Conservation (phyloP, 2,329 filamentous ascomycete species). For the Alternaria triticina region DNA sequence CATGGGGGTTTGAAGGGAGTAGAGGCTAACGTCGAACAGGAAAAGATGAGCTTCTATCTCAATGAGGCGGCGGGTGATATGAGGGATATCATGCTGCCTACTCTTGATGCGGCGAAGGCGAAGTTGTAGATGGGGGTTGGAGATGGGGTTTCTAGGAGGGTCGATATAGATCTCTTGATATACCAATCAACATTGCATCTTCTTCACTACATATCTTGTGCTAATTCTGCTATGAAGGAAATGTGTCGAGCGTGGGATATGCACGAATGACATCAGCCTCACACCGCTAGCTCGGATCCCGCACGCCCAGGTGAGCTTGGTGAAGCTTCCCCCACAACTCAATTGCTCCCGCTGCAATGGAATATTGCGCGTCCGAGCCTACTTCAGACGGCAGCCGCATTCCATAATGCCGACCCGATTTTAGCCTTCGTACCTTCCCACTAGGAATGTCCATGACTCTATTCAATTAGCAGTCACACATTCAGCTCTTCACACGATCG, state of each 20-base stretch:
- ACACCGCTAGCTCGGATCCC: not conserved
- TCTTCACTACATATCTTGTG: not conserved
- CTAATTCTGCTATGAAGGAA: no score
- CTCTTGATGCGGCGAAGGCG: constrained; percentile 79
- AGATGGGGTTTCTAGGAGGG: not conserved
- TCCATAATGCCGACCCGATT: not conserved
- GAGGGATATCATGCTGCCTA: constrained; percentile 82
- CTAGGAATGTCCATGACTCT: constrained; percentile 3
- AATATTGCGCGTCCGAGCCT: not conserved
- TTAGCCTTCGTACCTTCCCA: not conserved
- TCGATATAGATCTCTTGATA: not conserved
- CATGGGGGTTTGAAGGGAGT: no score
- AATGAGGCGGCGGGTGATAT: constrained; percentile 93
- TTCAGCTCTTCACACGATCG: not conserved
- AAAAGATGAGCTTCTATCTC: constrained; percentile 94
- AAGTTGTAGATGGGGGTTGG: constrained; percentile 70
- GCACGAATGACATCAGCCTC: not conserved
- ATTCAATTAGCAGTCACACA: not conserved
- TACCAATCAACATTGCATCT: not conserved
- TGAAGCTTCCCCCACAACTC: constrained; percentile 11
- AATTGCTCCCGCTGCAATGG: not conserved
- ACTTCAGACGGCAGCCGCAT: not conserved
- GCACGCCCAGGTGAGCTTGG: constrained; percentile 8
- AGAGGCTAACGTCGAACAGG: no score
- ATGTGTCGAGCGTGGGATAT: not conserved